Conservation (phyloP, 2,329 filamentous ascomycete genomes). For the Colletotrichum euphorbiae region DNA sequence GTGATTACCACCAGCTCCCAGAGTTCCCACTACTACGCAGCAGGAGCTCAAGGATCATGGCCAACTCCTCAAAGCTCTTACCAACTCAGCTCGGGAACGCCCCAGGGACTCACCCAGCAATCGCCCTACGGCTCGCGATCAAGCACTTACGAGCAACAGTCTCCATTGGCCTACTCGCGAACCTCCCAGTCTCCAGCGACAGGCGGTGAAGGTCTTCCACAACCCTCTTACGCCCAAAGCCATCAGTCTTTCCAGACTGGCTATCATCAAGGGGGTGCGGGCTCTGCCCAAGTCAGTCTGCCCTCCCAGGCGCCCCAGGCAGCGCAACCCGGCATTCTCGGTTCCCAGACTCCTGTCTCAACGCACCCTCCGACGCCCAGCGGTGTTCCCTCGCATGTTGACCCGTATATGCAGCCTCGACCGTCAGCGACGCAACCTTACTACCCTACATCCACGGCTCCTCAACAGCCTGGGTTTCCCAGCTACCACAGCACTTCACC, state of each 20-base stretch:
- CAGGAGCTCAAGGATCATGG: constrained; percentile 63
- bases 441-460: constrained; percentile 65
- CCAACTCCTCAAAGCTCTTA: constrained; percentile 65
- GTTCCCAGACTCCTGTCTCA: constrained; percentile 56
- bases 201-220: constrained; percentile 70
- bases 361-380: constrained; percentile 62
- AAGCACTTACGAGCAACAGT: constrained; percentile 60
- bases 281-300: constrained; percentile 51
- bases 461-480: constrained; percentile 60
- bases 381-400: constrained; percentile 66
- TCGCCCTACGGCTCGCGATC: constrained; percentile 26
- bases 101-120: constrained; percentile 44
- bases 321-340: constrained; percentile 57
- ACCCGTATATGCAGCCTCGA: constrained; percentile 62
- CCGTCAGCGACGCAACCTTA: constrained; percentile 71
- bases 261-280: constrained; percentile 61
- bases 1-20: constrained; percentile 70
- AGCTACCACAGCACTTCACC: constrained; percentile 59
- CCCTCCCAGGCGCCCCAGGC: constrained; percentile 46
- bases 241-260: constrained; percentile 72
- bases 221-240: constrained; percentile 75
- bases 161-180: constrained; percentile 57
- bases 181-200: constrained; percentile 61
- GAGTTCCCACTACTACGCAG: constrained; percentile 57
- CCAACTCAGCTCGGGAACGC: constrained; percentile 66